phyloP scores from a whole-genome alignment of 805 yeast genomes.

The Kuraishia capsulata region DNA sequence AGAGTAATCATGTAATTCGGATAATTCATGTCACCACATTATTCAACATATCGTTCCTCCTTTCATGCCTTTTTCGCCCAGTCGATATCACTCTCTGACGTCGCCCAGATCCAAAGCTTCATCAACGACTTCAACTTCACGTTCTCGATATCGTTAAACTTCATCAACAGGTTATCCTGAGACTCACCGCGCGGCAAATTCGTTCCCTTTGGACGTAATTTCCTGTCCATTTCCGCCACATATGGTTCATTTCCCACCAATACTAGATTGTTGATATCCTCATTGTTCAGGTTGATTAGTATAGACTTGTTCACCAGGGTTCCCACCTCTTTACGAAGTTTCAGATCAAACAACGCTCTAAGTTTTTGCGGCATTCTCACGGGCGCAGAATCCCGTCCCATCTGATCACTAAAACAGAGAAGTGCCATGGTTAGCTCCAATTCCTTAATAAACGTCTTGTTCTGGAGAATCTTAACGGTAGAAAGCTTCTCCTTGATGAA shows the following conservation, averaged over 20 bases:
- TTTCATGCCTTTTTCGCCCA: neutral
- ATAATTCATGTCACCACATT: neutral
- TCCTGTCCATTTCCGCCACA: slow-evolving; percentile 11
- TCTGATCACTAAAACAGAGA: slow-evolving; percentile 37
- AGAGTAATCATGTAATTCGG: neutral
- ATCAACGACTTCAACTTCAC: slow-evolving; percentile 15
- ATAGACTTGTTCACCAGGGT: slow-evolving; percentile 62
- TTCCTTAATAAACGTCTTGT: slow-evolving; percentile 53
- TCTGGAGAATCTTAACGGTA: slow-evolving; percentile 21
- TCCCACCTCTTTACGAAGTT: slow-evolving; percentile 58
- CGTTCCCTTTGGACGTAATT: slow-evolving; percentile 15
- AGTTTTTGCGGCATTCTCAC: slow-evolving; percentile 53
- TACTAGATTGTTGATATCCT: slow-evolving; percentile 10
- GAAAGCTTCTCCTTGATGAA: slow-evolving; percentile 50
- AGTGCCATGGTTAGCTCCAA: slow-evolving; percentile 81
- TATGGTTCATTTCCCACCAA: slow-evolving; percentile 4
- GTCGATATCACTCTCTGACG: neutral
- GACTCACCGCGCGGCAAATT: neutral
- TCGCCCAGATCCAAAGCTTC: slow-evolving; percentile 18
- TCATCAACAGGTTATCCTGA: slow-evolving; percentile 4
- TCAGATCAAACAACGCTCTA: slow-evolving; percentile 44
- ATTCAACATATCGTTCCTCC: slow-evolving; percentile 1
- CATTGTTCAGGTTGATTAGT: slow-evolving; percentile 25
- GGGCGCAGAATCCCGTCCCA: slow-evolving; percentile 21
- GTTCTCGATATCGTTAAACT: slow-evolving; percentile 10